Percentiles rank a stretch among this genome's conserved stretches.
phyloP scores from a whole-genome alignment of 2,329 filamentous ascomycete genomes.

The Aspergillus sp. region DNA sequence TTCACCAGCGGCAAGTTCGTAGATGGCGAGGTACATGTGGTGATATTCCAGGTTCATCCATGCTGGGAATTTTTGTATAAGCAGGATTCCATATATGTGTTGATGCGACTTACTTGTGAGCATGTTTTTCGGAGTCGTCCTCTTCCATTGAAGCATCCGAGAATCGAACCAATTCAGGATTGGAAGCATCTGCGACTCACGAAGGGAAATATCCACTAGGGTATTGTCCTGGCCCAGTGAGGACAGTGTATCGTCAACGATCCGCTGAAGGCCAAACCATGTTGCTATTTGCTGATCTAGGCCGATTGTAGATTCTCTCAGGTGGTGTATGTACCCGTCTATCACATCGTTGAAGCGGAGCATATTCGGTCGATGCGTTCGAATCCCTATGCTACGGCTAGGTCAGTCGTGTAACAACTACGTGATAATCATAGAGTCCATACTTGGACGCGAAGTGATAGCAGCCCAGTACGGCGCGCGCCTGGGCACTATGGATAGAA shows the following conservation, averaged over 20 bases:
- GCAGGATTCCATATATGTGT: neutral
- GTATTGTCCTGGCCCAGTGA: neutral
- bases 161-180: slow-evolving; percentile 8
- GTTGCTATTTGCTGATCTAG: slow-evolving; percentile 4
- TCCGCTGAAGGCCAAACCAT: slow-evolving; percentile 6
- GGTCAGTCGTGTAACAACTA: neutral
- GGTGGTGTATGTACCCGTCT: neutral
- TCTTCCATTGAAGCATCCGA: slow-evolving; percentile 5
- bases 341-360: slow-evolving; percentile 5
- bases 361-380: slow-evolving; percentile 7
- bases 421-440: neutral
- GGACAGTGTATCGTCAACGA: neutral
- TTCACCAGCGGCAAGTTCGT: slow-evolving; percentile 38
- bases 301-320: neutral
- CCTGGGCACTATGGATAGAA: neutral
- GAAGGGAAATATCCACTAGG: neutral
- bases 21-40: slow-evolving; percentile 34
- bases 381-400: neutral
- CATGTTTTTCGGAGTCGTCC: neutral
- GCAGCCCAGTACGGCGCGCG: slow-evolving; percentile 3
- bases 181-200: slow-evolving; percentile 3
- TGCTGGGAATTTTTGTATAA: neutral
- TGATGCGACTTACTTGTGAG: neutral
- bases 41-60: slow-evolving; percentile 21
- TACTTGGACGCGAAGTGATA: slow-evolving; percentile 8